Evolutionary conservation across 1,284 basidiomycete genomes (phyloP), one percentile per base, ranked within the genome.

Genomic region (Athelia sp.): DNA sequence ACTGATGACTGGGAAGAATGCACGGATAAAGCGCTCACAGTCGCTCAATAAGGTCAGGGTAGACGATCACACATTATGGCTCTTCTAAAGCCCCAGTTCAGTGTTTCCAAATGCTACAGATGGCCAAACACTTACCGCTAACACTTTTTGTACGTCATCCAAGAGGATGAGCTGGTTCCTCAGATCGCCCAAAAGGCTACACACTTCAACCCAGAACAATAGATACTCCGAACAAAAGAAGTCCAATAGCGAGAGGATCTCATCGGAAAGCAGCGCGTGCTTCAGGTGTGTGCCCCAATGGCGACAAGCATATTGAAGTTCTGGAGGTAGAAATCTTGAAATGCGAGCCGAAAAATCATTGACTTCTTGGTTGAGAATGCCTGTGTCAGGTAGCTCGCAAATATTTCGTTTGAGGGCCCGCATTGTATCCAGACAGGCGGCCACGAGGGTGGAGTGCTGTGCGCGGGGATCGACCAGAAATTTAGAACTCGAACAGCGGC

Each of bases 121-220:
- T n/a, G n/a, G n/a, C n/a, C n/a, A n/a, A 40, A 8, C 4, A 40
- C 36, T n/a, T 21, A 40, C 36, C 15, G 36, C 36, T 40, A 40
- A 4, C n/a, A n/a, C 36, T 4, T n/a, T 6, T 21, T 21, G 36
- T 8, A 21, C 36, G n/a, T 40, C 19, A 40, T n/a, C 36, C 36
- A 40, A n/a, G 9, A 21, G 4, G n/a, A 40, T n/a, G 6, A 40
- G 36, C 15, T 17, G 19, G 19, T n/a, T 40, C 22, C 24, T 21
- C 19, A 44, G 18, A 26, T 44, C 43, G 4, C 43, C 43, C 43
- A 44, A 44, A 4, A 44, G 43, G 24, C 43, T 44, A n/a, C 18
- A 44, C 8, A 10, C 15, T n/a, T 44, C 43, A 10, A 44, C 43
- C 43, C 43, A 44, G 24, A 18, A 26, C 10, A 44, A 26, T 10